Conservation (phyloP, 805 yeast genomes). For the Ogataea nonfermentans region DNA sequence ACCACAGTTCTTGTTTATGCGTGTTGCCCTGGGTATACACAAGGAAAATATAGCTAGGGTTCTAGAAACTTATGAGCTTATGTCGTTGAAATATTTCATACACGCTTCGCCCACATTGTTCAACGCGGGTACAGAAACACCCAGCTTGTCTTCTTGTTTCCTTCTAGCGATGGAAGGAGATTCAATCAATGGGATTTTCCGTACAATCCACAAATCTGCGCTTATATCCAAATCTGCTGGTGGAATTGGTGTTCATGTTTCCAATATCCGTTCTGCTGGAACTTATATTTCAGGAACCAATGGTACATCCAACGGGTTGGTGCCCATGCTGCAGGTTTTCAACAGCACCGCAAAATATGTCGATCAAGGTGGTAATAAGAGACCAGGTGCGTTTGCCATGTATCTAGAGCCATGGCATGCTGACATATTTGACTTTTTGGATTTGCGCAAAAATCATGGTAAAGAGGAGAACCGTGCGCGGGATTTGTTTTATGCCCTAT, state of each 20-base stretch:
- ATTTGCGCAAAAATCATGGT: slow-evolving; percentile 89
- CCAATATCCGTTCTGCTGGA: slow-evolving; percentile 83
- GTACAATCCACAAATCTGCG: slow-evolving; percentile 84
- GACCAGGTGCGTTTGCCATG: slow-evolving; percentile 96
- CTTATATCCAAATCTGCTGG: slow-evolving; percentile 93
- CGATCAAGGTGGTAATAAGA: slow-evolving; percentile 96
- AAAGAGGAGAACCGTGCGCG: slow-evolving; percentile 92
- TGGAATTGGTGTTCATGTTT: slow-evolving; percentile 89
- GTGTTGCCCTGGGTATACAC: slow-evolving; percentile 92
- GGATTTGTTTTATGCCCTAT: slow-evolving; percentile 87
- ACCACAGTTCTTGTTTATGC: slow-evolving; percentile 85
- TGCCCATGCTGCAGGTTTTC: slow-evolving; percentile 95
- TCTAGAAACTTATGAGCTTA: slow-evolving; percentile 78
- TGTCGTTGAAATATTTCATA: slow-evolving; percentile 84
- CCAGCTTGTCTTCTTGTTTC: slow-evolving; percentile 90
- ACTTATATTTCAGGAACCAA: slow-evolving; percentile 88
- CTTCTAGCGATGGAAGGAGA: slow-evolving; percentile 89
- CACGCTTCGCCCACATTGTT: slow-evolving; percentile 95
- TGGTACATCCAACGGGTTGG: slow-evolving; percentile 88
- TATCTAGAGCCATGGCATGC: slow-evolving; percentile 98
- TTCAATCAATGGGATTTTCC: slow-evolving; percentile 92
- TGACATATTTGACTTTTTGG: slow-evolving; percentile 83
- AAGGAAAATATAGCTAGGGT: slow-evolving; percentile 62
- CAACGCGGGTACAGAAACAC: slow-evolving; percentile 86
- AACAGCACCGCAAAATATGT: slow-evolving; percentile 96